These are phyloP conservation scores for Rhodotorula glutinis DNA, from an alignment of 1,284 basidiomycete species.

Conservation along the genomic window DNA sequence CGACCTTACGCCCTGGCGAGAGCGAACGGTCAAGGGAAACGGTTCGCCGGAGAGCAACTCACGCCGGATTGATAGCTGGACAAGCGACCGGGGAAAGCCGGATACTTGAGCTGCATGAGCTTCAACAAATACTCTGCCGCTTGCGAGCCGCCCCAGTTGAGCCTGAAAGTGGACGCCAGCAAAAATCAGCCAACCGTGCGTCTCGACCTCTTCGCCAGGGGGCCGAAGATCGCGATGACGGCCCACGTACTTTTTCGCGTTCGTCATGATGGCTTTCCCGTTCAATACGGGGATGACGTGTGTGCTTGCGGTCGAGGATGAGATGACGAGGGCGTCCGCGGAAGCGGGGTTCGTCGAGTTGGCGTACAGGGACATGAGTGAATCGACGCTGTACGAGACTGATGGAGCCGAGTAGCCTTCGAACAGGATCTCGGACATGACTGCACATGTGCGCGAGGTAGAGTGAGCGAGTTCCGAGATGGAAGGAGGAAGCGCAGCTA, in stretches of 20 bases:
- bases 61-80: conserved; percentile 56
- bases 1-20: no score
- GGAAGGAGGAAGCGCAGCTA: no score
- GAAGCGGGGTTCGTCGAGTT: conserved; percentile 57
- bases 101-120: conserved; percentile 91
- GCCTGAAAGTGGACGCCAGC: conserved; percentile 53
- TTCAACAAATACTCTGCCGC: conserved; percentile 88
- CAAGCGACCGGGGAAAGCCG: conserved; percentile 67
- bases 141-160: conserved; percentile 90
- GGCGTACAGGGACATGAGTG: conserved; percentile 83
- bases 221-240: no score
- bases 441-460: conserved; percentile 49
- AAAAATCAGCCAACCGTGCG: neutral
- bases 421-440: conserved; percentile 95
- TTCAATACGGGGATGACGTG: conserved; percentile 78
- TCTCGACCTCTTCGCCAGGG: no score
- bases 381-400: conserved; percentile 84
- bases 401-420: conserved; percentile 87
- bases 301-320: conserved; percentile 79
- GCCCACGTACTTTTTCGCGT: conserved; percentile 72
- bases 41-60: neutral
- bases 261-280: conserved; percentile 74
- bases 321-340: conserved; percentile 73
- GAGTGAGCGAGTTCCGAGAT: no score
- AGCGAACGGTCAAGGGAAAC: neutral